A percentile compares a stretch with the other conserved stretches of the same genome.
These are phyloP conservation scores for Juglanconis juglandina DNA, from an alignment of 2,329 filamentous ascomycete genomes.

Conservation along the genomic window DNA sequence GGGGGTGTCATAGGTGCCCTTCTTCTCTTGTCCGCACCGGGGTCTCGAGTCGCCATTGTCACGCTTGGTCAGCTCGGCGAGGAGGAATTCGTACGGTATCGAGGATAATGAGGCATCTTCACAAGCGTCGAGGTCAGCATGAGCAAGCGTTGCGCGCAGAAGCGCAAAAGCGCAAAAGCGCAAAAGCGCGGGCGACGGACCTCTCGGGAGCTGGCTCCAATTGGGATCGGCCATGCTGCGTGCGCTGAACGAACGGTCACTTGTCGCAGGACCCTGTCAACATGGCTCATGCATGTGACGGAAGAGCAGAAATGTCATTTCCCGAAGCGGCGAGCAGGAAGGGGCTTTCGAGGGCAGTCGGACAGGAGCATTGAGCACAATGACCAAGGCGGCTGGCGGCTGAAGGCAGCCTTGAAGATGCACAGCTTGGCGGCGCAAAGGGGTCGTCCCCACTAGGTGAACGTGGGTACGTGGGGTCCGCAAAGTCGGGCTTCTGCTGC, in stretches of 20 bases:
- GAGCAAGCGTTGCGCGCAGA: not conserved
- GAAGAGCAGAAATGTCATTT: not conserved
- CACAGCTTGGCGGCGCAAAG: too few relatives aligned
- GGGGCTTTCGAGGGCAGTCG: too few relatives aligned
- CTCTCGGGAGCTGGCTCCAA: constrained; percentile 3
- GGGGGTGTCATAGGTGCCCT: constrained; percentile 60
- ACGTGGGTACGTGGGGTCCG: too few relatives aligned
- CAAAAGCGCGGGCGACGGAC: not conserved
- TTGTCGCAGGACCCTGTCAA: not conserved
- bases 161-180: not conserved
- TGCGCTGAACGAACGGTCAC: not conserved
- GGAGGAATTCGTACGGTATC: constrained; percentile 50
- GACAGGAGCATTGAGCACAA: too few relatives aligned
- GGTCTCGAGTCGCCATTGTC: constrained; percentile 41
- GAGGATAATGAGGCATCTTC: constrained; percentile 43
- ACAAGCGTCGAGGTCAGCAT: not conserved
- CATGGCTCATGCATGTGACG: not conserved
- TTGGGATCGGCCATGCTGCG: constrained; percentile 11
- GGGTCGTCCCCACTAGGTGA: too few relatives aligned
- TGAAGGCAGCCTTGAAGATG: too few relatives aligned
- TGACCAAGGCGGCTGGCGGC: too few relatives aligned
- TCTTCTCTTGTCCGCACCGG: constrained; percentile 49
- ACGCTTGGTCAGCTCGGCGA: constrained; percentile 50
- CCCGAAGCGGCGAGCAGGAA: too few relatives aligned
- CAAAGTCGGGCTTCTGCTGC: too few relatives aligned